phyloP scores from a whole-genome alignment of 2,329 filamentous ascomycete genomes.

The Cyanodermella asteris region DNA sequence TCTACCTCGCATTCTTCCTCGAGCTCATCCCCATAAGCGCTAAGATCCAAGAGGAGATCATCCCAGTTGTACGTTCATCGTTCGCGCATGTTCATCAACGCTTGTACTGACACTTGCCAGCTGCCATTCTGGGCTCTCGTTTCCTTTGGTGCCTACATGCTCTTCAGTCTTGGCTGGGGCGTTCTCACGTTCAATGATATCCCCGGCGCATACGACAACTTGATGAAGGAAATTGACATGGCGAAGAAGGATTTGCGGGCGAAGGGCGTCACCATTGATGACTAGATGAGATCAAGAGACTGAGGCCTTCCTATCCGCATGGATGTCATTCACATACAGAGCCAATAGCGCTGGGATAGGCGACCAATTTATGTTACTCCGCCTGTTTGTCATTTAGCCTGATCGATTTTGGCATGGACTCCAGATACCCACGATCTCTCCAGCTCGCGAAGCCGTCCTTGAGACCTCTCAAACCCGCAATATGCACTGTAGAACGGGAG shows the following conservation, averaged over 20 bases:
- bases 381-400: too few species aligned
- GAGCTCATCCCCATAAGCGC: slow-evolving; percentile 61
- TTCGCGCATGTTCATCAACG: slow-evolving; percentile 3
- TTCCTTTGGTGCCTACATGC: slow-evolving; percentile 73
- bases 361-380: too few species aligned
- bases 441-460: too few species aligned
- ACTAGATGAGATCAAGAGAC: background rate
- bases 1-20: slow-evolving; percentile 74
- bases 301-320: too few species aligned
- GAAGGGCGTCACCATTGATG: slow-evolving; percentile 50
- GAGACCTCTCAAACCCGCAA: too few species aligned
- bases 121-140: slow-evolving; percentile 86
- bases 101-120: slow-evolving; percentile 23
- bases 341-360: too few species aligned
- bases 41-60: slow-evolving; percentile 60
- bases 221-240: slow-evolving; percentile 64
- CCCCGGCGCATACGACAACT: slow-evolving; percentile 68
- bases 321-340: too few species aligned
- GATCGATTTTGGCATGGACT: too few species aligned
- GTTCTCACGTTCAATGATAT: slow-evolving; percentile 95
- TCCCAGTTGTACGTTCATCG: slow-evolving; percentile 54
- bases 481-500: too few species aligned
- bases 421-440: too few species aligned
- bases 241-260: slow-evolving; percentile 52
- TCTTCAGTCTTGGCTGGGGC: slow-evolving; percentile 78